Conservation (phyloP, 2,329 filamentous ascomycete genomes). For the Fusarium continuum region DNA sequence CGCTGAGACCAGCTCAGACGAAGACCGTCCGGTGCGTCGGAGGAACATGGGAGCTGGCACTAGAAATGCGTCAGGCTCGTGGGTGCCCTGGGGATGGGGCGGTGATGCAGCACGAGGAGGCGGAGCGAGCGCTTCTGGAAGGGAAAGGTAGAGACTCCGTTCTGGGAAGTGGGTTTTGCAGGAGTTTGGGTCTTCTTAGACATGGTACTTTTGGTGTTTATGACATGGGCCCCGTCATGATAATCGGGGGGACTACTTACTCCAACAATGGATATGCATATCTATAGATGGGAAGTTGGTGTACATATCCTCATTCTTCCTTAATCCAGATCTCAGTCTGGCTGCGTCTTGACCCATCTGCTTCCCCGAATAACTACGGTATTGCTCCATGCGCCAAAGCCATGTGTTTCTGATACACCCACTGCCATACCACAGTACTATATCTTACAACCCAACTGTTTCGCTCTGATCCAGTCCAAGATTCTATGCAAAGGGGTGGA, state of each 20-base stretch:
- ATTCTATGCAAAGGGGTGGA: slow-evolving; percentile 11
- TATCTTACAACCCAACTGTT: slow-evolving; percentile 28
- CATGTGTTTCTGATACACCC: slow-evolving; percentile 2
- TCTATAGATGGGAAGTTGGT: slow-evolving; percentile 21
- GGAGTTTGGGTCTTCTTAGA: slow-evolving; percentile 45
- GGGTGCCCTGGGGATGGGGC: slow-evolving; percentile 62
- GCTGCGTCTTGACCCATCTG: background rate
- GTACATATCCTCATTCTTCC: slow-evolving; percentile 7
- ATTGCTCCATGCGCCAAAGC: slow-evolving; percentile 23
- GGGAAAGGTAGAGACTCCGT: slow-evolving; percentile 48
- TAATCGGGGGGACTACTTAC: background rate
- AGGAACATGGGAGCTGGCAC: slow-evolving; percentile 42
- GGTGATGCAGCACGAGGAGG: slow-evolving; percentile 19
- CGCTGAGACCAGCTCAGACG: slow-evolving; percentile 72
- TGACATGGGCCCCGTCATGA: slow-evolving; percentile 17
- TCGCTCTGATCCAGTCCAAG: background rate
- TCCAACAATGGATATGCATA: slow-evolving; percentile 16
- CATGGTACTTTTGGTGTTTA: slow-evolving; percentile 8
- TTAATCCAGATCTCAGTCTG: background rate
- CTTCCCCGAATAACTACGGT: background rate
- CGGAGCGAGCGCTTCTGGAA: slow-evolving; percentile 49
- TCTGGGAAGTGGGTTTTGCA: slow-evolving; percentile 32
- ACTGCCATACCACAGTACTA: background rate
- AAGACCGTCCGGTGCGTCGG: slow-evolving; percentile 53
- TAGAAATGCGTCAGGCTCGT: slow-evolving; percentile 49